These are phyloP conservation scores for Xerocomus potaroensis DNA, from an alignment of 768 basidiomycete genomes.

Conservation along the genomic window DNA sequence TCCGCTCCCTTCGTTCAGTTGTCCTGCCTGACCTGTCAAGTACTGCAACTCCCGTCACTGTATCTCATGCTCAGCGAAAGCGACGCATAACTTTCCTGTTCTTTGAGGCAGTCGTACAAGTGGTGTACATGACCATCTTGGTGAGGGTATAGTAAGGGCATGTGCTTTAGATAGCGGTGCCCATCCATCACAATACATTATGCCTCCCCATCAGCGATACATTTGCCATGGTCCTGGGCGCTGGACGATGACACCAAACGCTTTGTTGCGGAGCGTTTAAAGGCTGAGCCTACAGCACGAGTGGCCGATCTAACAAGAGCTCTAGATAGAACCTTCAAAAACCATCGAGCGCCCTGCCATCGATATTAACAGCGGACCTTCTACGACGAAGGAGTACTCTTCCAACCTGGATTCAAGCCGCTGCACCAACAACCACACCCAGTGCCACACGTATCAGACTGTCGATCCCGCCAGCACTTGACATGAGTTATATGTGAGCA, in stretches of 20 bases:
- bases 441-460: constrained; percentile 52
- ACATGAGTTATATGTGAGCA: constrained; percentile 67
- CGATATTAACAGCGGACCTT: too few species aligned
- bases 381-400: too few species aligned
- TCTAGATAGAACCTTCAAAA: background rate
- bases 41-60: constrained; percentile 45
- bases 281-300: too few species aligned
- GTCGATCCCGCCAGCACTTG: constrained; percentile 50
- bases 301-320: background rate
- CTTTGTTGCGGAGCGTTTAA: too few species aligned
- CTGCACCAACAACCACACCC: constrained; percentile 66
- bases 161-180: background rate
- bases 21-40: constrained; percentile 74
- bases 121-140: constrained; percentile 82
- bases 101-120: constrained; percentile 75
- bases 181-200: constrained; percentile 6
- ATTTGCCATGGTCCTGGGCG: too few species aligned
- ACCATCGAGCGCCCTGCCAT: too few species aligned
- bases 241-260: too few species aligned
- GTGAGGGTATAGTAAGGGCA: constrained; percentile 50
- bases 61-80: constrained; percentile 77
- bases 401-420: constrained; percentile 13
- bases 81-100: constrained; percentile 87
- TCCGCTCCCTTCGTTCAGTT: constrained; percentile 88
- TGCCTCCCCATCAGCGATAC: background rate